Evolutionary conservation across 1,284 basidiomycete genomes (phyloP), one percentile per base, ranked within the genome.

Genomic region (Leccinum subfulvum): DNA sequence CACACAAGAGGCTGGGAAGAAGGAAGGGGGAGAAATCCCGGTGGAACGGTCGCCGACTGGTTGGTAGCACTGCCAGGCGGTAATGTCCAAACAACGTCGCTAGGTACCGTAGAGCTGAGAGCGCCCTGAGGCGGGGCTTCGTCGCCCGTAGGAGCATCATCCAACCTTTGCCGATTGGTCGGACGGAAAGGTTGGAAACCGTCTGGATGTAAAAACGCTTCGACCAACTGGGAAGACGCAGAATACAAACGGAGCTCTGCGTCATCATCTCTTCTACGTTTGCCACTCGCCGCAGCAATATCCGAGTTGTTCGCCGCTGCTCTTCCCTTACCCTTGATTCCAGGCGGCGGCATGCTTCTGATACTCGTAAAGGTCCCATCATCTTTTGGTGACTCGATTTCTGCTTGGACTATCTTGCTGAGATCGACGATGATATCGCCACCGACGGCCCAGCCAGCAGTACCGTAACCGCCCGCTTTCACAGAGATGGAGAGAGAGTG

Each of bases 391-490:
- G 81, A 72, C 67, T 88, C 90, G 65, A 91, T 87, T 54, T 85
- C 84, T 59, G 89, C 81, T 56, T 87, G 86, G 60, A 80, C 80
- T 61, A 96, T 78, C 68, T 82, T 82, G 66, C 81, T 84, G 62
- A 95, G 78, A 77, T 96, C 93, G 69, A 95, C 76, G 67, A 95
- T 87, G 60, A 95, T 80, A 70, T 95, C 90, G 49, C 93, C 94
- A 37, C 87, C 87, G 59, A 95, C 85, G 13, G 91, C 85, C 90
- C 92, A 94, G 3, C 94, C 94, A 10, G 89, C 92, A 3, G 91
- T 95, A 7, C 92, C 94, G 72, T 90, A 95, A 0, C 94, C 94
- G 16, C 94, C 94, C 0, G 92, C 90, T 74, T 92, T 94, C 69
- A 94, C 81, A n/a, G 91, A 94, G 5, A 89, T 84, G n/a, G 88